These are phyloP conservation scores for Debaryomyces sp. DNA, from an alignment of 1,139 yeast species.

Conservation along the genomic window DNA sequence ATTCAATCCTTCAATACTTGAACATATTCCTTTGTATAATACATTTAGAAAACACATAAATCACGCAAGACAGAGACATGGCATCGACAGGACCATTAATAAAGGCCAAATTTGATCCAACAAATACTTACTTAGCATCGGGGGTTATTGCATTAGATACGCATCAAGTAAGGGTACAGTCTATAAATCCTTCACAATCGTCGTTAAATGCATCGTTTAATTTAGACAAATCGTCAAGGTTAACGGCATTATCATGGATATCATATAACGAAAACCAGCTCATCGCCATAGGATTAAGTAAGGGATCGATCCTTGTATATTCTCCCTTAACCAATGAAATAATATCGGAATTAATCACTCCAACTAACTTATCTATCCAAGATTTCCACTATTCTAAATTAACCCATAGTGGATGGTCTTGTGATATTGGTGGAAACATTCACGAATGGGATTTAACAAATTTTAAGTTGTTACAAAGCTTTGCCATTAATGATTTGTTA, in stretches of 20 bases:
- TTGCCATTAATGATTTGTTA: conserved; percentile 41
- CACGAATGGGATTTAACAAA: conserved; percentile 64
- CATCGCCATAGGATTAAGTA: conserved; percentile 66
- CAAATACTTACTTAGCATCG: conserved; percentile 64
- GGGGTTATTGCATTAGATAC: conserved; percentile 73
- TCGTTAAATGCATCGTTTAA: conserved; percentile 45
- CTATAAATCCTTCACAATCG: conserved; percentile 42
- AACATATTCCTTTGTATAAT: neutral
- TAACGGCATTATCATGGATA: conserved; percentile 63
- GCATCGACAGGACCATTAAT: conserved; percentile 26
- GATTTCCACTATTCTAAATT: conserved; percentile 50
- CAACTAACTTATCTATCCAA: conserved; percentile 54
- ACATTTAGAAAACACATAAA: neutral
- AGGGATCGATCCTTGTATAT: conserved; percentile 66
- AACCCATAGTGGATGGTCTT: conserved; percentile 58
- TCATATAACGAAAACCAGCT: conserved; percentile 41
- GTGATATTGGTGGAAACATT: conserved; percentile 63
- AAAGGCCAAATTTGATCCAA: conserved; percentile 52
- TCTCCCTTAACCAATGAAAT: conserved; percentile 68
- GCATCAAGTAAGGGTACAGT: conserved; percentile 70
- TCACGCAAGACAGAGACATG: conserved; percentile 10
- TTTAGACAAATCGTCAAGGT: conserved; percentile 57
- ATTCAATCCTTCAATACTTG: neutral
- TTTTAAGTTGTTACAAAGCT: conserved; percentile 42
- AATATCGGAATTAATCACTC: conserved; percentile 51